phyloP scores from a whole-genome alignment of 192 early-diverging fungal species.

The Coemansia sp. region DNA sequence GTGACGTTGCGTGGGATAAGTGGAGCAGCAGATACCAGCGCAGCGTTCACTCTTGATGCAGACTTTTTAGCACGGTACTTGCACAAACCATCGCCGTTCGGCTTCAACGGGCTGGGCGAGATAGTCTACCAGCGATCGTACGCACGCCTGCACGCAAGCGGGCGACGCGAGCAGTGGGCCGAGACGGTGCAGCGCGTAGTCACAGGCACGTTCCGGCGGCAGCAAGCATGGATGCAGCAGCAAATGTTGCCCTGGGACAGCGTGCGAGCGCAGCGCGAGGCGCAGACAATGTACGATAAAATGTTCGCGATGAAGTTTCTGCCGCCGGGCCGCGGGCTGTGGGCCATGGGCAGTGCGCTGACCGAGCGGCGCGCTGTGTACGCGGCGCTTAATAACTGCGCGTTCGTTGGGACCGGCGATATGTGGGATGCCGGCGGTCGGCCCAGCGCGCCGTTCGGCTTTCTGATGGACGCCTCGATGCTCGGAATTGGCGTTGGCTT shows the following conservation, averaged over 20 bases:
- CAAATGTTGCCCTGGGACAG: conserved; percentile 40
- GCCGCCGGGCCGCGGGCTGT: conserved; percentile 52
- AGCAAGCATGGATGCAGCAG: conserved; percentile 33
- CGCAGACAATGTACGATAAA: conserved; percentile 52
- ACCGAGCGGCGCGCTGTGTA: conserved; percentile 48
- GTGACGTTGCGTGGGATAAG: neutral
- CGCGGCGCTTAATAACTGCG: conserved; percentile 54
- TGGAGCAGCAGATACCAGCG: neutral
- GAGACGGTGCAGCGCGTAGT: conserved; percentile 53
- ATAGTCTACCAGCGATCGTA: conserved; percentile 54
- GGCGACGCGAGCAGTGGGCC: conserved; percentile 39
- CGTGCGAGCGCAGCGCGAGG: conserved; percentile 32
- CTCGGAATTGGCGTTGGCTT: conserved; percentile 57
- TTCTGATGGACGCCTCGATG: conserved; percentile 54
- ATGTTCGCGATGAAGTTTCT: conserved; percentile 56
- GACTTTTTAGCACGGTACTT: conserved; percentile 8
- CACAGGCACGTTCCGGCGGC: conserved; percentile 54
- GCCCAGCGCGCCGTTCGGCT: conserved; percentile 35
- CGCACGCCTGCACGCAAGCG: conserved; percentile 37
- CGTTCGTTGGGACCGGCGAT: conserved; percentile 49
- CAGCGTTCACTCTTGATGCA: neutral
- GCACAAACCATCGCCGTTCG: conserved; percentile 32
- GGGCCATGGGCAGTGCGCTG: conserved; percentile 53
- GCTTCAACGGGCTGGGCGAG: conserved; percentile 54
- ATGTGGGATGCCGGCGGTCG: conserved; percentile 42